Evolutionary conservation across 495 filamentous ascomycete genomes (phyloP), one percentile per base, ranked within the genome.

Genomic region (Hyaloscypha hepaticicola): DNA sequence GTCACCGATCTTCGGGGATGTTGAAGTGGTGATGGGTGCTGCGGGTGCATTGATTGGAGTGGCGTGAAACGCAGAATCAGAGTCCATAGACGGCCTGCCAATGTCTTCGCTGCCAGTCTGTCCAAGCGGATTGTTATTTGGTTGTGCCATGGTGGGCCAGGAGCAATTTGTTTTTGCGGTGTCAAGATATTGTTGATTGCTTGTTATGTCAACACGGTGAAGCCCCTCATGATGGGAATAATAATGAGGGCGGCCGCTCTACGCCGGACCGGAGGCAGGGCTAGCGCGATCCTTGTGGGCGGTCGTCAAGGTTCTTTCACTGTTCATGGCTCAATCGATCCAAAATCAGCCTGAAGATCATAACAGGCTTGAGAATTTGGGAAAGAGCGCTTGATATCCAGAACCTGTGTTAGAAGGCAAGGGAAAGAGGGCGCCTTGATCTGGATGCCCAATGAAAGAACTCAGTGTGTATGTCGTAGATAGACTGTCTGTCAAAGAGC

Each of bases 41-140:
- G 19, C 19, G 22, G 34, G 8, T 2, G 21, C 12, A 28, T 50
- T 34, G 26, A 63, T 14, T 24, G 61, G 66, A 19, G 66, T 66
- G 16, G 64, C 61, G 19, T 34, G n/a, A 51, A 69, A 68, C 28
- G 41, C 59, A 9, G 16, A 45, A n/a, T 71, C 66, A 2, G 63
- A 55, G 6, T 53, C 61, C 60, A 67, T 67, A 16, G 29, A 27
- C 5, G 48, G 60, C 29, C 19, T 52, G 55, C 50, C n/a, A 22
- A 33, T 24, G 34, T 16, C 33, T 27, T 7, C 1, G 8, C 22
- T 31, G 38, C 38, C 38, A 45, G 38, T 7, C 12, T 33, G 28
- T 5, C n/a, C 51, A 29, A 22, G 34, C 1, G 14, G 25, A 53
- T 24, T 25, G 34, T 28, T 29, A 5, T 1, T 27, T 19, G 25